Base-by-base conservation (phyloP, 768 basidiomycete species). In the Terana coerulea region DNA sequence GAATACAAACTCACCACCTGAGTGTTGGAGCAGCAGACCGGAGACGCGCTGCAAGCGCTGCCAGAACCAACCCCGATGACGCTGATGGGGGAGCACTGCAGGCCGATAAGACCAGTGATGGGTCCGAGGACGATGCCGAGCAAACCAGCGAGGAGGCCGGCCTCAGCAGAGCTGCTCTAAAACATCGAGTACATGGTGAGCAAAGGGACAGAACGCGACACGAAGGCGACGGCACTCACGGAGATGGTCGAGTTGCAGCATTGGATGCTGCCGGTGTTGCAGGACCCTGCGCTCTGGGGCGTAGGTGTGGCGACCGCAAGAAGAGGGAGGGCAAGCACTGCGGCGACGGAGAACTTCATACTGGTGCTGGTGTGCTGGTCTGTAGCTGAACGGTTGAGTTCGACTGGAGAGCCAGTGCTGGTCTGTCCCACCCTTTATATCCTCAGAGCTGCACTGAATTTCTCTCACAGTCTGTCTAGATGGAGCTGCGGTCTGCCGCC, bases 1-100 rank as follows among this genome's bases (percentile, higher is more conserved):
- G 7, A 8, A 8, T 30, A 9, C 9, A n/a, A 17, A 50, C 49
- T 50, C 12, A 50, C 49, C 5, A 21, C 37, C 25, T 37, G 37
- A 12, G 37, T 50, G 49, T 50, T 41, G 36, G 28, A 19, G 39
- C 49, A 50, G 40, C 49, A 50, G 19, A 50, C 49, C 7, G 39
- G 5, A 28, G 12, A 29, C 17, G 49, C 3, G 19, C 19, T 41
- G 39, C 57, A 58, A 0, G 41, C 29, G 40, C 34, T 41, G n/a
- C 48, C 48, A 22, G 46, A 30, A 0, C 56, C 56, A 12, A 57
- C 31, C 2, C 48, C 51, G 25, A 54, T 36, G 41, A 48, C 40
- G 44, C 21, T n/a, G 33, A 58, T n/a, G 22, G 57, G 49, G 3
- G 57, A 55, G 51, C 57, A 58, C 25, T 17, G 36, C 33, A 58